Evolutionary conservation across 768 basidiomycete species (phyloP), one percentile per base, ranked within the genome.

Genomic region (Leccinum longicurvipes): DNA sequence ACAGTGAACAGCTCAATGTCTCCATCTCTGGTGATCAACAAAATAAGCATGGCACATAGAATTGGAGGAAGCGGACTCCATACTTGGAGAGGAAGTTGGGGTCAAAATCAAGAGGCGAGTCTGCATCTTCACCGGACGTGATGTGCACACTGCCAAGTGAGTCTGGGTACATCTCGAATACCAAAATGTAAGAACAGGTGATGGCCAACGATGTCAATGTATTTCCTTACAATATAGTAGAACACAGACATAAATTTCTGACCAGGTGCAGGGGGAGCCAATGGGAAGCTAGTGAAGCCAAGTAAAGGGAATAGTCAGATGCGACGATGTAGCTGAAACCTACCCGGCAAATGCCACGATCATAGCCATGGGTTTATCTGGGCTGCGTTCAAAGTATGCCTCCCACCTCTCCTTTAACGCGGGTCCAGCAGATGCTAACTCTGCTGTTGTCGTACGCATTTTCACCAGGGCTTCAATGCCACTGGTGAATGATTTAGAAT

Each of bases 391-490:
- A 48, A 80, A 86, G 65, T 79, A 81, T 6, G 68, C 66, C 6
- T 77, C 68, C 85, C 85, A 87, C 45, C 74, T 67, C 29, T 67
- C 50, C 39, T 72, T 63, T 60, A 86, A 85, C 5, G 61, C 71
- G 6, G 79, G 74, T 0, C 73, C 74, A 25, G 85, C 68, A 10
- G 74, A 73, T 53, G 75, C 67, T 21, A 84, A 67, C 47, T 86
- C 83, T 17, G 72, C 71, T 2, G 66, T 59, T 6, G 66, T 75
- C 1, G 84, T 83, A 17, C 85, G 74, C 21, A 84, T 55, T 63
- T 83, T 85, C 54, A 81, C 72, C 1, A 81, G 79, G n/a, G 77
- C 77, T 59, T 85, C 82, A 15, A 82, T 56, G 4, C 73, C 82
- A 60, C 82, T 84, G 28, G 52, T 27, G 4, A 28, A 25, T 25